Evolutionary conservation across 2,329 filamentous ascomycete species (phyloP), one percentile per base, ranked within the genome.

Genomic region (Didymella glomerata): DNA sequence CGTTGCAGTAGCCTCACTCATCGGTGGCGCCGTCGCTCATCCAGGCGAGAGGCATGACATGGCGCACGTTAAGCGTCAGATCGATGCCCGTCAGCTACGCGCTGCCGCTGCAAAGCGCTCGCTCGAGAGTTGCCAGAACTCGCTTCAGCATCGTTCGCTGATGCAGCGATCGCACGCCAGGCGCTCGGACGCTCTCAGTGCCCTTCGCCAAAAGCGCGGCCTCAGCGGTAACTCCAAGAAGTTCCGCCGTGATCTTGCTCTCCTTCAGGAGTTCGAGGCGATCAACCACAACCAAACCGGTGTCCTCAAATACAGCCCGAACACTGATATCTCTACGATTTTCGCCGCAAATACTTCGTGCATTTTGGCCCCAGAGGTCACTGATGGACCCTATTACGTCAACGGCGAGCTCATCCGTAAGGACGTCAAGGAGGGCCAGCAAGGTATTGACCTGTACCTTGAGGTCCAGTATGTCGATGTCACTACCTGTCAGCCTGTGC

Each of bases 391-490:
- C 2, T 75, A 72, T 58, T 74, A 64, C 56, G 80, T 84, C 54
- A 67, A 73, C 16, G 83, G 83, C 34, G 82, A 85, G 66, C 77
- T 78, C 46, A 71, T 85, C 61, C 79, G 84, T 20, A 65, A 76
- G 27, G 74, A 85, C 60, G 69, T 85, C 28, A 76, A 72, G 9
- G 81, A 84, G 52, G 74, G 74, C 20, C 76, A 84, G 66, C 58
- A 58, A 2, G 84, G 83, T 44, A 73, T 86, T 24, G 76, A 78
- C 36, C 70, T 84, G 38, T 77, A 78, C 9, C 69, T 84, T 18
- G 83, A 84, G 64, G 76, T 82, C 54, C 83, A 85, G 68, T 76
- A 84, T 45, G 76, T 85, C 42, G 83, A 86, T 61, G 76, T 83
- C 32, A 73, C 76, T 22, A 85, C 82, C 11, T 85, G 83, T 72